Evolutionary conservation across 768 basidiomycete genomes (phyloP), one percentile per base, ranked within the genome.

Genomic region (Collybia mongolica): DNA sequence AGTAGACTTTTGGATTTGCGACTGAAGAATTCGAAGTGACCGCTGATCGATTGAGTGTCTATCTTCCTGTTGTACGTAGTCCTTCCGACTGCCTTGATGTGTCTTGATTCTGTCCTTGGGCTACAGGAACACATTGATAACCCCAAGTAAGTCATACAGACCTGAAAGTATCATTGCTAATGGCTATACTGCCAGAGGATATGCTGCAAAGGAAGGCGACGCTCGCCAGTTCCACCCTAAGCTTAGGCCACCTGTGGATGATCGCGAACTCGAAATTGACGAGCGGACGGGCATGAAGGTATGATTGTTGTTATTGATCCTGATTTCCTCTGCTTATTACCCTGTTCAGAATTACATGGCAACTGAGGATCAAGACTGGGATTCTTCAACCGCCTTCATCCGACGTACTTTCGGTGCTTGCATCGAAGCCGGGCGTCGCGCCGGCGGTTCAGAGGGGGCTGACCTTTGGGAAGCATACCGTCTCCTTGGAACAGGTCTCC

Each of bases 221-320:
- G 83, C 90, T 1, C 80, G 89, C 48, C 71, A 71, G 54, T 83
- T 81, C 60, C 82, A 93, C 63, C 79, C 81, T 1, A 81, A 85
- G 47, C 78, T 92, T 37, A 80, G 91, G 38, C 85, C 85, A 11
- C 90, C 89, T 2, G 85, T 92, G 26, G 72, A 85, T 48, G 71
- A 69, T n/a, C 69, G 75, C 39, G 90, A 93, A 62, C 76, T 91
- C 15, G 83, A 90, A 60, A 80, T 92, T 32, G 89, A 93, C 58
- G 71, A 74, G n/a, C 69, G 73, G 15, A 90, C 82, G 2, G 90
- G 90, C 2, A 91, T 92, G 89, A 90, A 90, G 75, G 83, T 84
- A 54, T 19, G 47, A 23, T 6, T 4, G 2, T 8, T 35, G 6
- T 6, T 28, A 23, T 38, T 11, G 9, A 15, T 6, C 14, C 3